A percentile compares a stretch with the other conserved stretches of the same genome.
phyloP scores from a whole-genome alignment of 495 filamentous ascomycete species.

The Tuber borchii region DNA sequence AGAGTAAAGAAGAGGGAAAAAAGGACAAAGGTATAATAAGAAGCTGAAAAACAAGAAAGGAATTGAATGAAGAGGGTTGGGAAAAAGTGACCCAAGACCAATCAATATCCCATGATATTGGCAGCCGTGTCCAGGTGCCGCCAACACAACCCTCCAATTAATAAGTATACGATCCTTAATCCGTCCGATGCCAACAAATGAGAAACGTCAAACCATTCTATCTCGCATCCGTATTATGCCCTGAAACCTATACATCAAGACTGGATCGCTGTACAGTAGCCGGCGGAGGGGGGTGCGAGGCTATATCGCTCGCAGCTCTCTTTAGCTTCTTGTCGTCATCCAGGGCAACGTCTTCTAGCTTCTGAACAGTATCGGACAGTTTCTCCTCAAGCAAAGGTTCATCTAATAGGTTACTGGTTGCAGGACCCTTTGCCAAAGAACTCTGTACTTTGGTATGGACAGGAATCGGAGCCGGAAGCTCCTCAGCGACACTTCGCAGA shows the following conservation, averaged over 20 bases:
- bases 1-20: slow-evolving; percentile 25
- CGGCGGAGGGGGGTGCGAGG: slow-evolving; percentile 27
- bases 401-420: slow-evolving; percentile 33
- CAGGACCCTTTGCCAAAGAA: slow-evolving; percentile 13
- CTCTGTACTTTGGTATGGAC: slow-evolving; percentile 29
- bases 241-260: slow-evolving; percentile 24
- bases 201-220: slow-evolving; percentile 14
- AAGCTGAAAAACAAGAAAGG: slow-evolving; percentile 20
- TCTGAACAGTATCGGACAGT: slow-evolving; percentile 33
- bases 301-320: slow-evolving; percentile 20
- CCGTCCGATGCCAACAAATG: background rate
- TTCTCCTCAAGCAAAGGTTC: slow-evolving; percentile 32
- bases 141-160: background rate
- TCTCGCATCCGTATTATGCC: slow-evolving; percentile 12
- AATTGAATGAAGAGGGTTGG: background rate
- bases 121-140: background rate
- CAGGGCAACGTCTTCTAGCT: slow-evolving; percentile 31
- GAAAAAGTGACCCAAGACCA: background rate
- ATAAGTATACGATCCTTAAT: background rate
- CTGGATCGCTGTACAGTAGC: slow-evolving; percentile 17
- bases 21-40: slow-evolving; percentile 16
- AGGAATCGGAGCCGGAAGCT: slow-evolving; percentile 27
- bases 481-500: slow-evolving; percentile 39
- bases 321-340: slow-evolving; percentile 33
- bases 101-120: background rate